Evolutionary conservation across 169 alveolate species (phyloP), one percentile per base, ranked within the genome.

Genomic region (Toxoplasma gondii): DNA sequence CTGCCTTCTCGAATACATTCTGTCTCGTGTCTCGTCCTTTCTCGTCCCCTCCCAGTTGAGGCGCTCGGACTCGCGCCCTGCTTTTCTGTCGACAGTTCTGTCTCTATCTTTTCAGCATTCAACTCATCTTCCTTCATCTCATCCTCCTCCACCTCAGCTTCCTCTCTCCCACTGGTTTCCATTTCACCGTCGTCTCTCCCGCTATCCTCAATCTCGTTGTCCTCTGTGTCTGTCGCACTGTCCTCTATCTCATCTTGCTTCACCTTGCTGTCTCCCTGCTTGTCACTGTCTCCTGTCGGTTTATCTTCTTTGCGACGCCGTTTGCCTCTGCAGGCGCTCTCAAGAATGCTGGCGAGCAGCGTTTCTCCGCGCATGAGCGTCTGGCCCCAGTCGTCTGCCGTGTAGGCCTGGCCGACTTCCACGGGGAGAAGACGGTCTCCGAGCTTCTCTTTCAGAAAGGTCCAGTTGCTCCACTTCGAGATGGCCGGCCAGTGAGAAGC

Each of bases 371-470:
- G 86, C 92, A 92, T 81, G 86, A 92, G 94, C n/a, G 87, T 81
- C 87, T 93, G 95, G 5, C 93, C 87, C 95, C 95, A 93, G 69
- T 81, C 83, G 91, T 87, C 90, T 41, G 58, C 93, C 38, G 95
- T 91, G 70, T 93, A 93, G 10, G 93, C 86, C 43, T 90, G 64
- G 49, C 95, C 95, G 84, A 84, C 91, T 49, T 80, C 94, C 44
- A 81, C 92, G 34, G 90, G 92, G 74, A 92, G 94, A 49, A 92
- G 91, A 78, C 87, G 91, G 83, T 80, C 70, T 67, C 45, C 70
- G 86, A 82, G 88, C 74, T 49, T 41, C 78, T 69, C 70, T 78
- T 41, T 27, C 94, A 83, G 92, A 90, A 36, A n/a, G 24, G 34
- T n/a, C 81, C 92, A 86, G 43, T 44, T 80, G n/a, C 92, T 1